Evolutionary conservation across 2,329 filamentous ascomycete genomes (phyloP), one percentile per base, ranked within the genome.

Genomic region (Calonectria ilicicola): DNA sequence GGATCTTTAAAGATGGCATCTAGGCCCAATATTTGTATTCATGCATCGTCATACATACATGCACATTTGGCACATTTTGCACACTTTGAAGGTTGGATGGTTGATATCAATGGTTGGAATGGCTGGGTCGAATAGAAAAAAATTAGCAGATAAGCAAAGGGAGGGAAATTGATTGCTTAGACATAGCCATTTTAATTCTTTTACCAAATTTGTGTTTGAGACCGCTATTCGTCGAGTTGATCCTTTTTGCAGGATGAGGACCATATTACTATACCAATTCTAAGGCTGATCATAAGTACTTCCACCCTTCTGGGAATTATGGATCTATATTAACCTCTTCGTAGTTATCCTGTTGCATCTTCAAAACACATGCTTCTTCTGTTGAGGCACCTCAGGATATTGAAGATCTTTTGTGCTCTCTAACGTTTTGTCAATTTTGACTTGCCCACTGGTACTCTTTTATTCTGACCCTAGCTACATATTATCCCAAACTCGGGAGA

Each of bases 1-100:
- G 74, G 76, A 84, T 69, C 69, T 85, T 15, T 85, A 77, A 66
- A n/a, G 40, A 53, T 32, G 29, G 6, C 8, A 27, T 38, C 12
- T 29, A 14, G 9, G 5, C 21, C 1, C 44, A 27, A 29, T 15
- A 29, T 53, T 23, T 32, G 14, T 19, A 15, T 14, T 40, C 7
- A 10, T 26, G 14, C 23, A 38, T 26, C 23, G 23, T 40, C 15
- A 7, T 40, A 23, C 14, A 26, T 27, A 17, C n/a, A n/a, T n/a
- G n/a, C n/a, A n/a, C n/a, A n/a, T n/a, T n/a, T n/a, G n/a, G n/a
- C n/a, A n/a, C n/a, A n/a, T n/a, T n/a, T n/a, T n/a, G n/a, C n/a
- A n/a, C n/a, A n/a, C n/a, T n/a, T n/a, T n/a, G n/a, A n/a, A n/a
- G n/a, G n/a, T 10, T 47, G 44, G n/a, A 47, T 47, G 44, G 7